A percentile compares a stretch with the other conserved stretches of the same genome.
These are phyloP conservation scores for Pseudocercospora eumusae DNA, from an alignment of 2,329 filamentous ascomycete species.

Conservation along the genomic window DNA sequence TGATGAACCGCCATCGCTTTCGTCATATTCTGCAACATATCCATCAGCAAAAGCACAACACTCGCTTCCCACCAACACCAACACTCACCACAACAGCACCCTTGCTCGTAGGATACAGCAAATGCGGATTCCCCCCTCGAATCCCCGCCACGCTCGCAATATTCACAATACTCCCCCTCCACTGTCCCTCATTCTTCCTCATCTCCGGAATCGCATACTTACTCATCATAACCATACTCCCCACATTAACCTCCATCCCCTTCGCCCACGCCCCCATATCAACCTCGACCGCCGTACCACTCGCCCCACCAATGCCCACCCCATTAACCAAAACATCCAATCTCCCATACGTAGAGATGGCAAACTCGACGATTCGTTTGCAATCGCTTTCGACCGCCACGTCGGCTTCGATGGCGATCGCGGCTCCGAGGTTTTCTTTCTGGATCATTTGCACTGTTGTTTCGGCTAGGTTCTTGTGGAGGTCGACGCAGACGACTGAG, in stretches of 20 bases:
- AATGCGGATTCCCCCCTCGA: slow-evolving; percentile 56
- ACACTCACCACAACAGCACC: slow-evolving; percentile 51
- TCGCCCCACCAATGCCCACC: slow-evolving; percentile 62
- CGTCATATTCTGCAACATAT: slow-evolving; percentile 53
- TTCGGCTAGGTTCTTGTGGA: slow-evolving; percentile 50
- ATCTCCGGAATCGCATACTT: slow-evolving; percentile 64
- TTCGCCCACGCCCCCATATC: slow-evolving; percentile 61
- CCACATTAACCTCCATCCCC: slow-evolving; percentile 63
- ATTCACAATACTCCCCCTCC: slow-evolving; percentile 59
- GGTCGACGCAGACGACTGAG: slow-evolving; percentile 61
- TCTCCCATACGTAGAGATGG: slow-evolving; percentile 55
- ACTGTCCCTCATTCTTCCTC: slow-evolving; percentile 53
- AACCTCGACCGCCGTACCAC: slow-evolving; percentile 61
- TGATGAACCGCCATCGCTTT: slow-evolving; percentile 59
- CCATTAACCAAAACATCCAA: slow-evolving; percentile 67
- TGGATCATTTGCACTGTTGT: slow-evolving; percentile 58
- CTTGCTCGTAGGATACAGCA: slow-evolving; percentile 57
- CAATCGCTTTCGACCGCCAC: slow-evolving; percentile 60
- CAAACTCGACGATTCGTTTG: slow-evolving; percentile 43
- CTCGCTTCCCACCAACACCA: no score
- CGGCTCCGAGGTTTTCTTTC: slow-evolving; percentile 44
- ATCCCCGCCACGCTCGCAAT: slow-evolving; percentile 63
- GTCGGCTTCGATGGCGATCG: slow-evolving; percentile 53
- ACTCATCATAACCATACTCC: slow-evolving; percentile 65
- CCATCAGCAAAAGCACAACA: background rate